Conservation (phyloP, 148 eudicot genomes). For the Cornus suecica region DNA sequence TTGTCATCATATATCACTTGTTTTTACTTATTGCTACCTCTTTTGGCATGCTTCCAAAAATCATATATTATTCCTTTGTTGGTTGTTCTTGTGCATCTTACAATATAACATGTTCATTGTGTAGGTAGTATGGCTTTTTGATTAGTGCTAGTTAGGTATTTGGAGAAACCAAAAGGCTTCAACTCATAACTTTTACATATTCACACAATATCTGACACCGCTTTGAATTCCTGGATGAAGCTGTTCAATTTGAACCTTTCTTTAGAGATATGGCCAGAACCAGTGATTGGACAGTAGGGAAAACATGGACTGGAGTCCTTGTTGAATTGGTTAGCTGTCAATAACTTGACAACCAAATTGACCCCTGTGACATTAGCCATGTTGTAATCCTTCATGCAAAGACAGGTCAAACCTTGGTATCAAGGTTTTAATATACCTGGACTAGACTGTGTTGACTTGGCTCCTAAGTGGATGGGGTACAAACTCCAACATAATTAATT, state of each 20-base stretch:
- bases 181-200: not conserved
- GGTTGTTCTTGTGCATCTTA: not conserved
- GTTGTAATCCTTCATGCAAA: no score
- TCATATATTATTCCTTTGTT: not conserved
- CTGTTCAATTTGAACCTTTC: not conserved
- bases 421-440: not conserved
- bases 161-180: not conserved
- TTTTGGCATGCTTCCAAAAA: no score
- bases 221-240: no score
- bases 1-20: no score
- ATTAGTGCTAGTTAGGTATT: not conserved
- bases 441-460: not conserved
- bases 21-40: no score
- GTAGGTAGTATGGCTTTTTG: not conserved
- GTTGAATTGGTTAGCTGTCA: constrained; percentile 2
- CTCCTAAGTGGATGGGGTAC: no score
- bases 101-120: not conserved
- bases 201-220: no score
- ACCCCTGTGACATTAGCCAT: no score
- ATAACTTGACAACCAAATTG: no score
- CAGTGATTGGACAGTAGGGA: not conserved
- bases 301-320: not conserved
- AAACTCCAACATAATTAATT: no score
- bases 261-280: not conserved
- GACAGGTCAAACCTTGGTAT: no score